These are phyloP conservation scores for Trichosanthes cucumerina DNA, from an alignment of 306 rosid genomes.

Conservation along the genomic window DNA sequence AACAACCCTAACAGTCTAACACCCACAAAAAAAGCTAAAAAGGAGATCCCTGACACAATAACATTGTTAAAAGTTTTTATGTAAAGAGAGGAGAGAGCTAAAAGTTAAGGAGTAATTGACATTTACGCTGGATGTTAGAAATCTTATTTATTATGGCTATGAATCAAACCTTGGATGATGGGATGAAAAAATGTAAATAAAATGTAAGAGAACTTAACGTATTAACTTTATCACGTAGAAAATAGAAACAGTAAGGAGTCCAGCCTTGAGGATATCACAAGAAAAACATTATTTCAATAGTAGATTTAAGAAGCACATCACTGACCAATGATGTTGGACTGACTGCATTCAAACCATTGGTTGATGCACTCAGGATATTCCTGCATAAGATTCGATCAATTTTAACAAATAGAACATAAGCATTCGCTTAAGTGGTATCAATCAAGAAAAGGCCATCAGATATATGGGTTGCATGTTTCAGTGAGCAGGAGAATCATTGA, in stretches of 20 bases:
- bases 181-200: background rate
- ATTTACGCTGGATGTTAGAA: background rate
- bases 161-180: background rate
- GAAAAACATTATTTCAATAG: background rate
- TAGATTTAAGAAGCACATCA: constrained; percentile 17
- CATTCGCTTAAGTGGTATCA: background rate
- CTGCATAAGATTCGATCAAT: constrained; percentile 40
- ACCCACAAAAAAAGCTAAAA: background rate
- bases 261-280: background rate
- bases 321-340: constrained; percentile 64
- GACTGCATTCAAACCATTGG: constrained; percentile 54
- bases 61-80: too few relatives aligned
- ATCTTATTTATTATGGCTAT: background rate
- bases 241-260: background rate
- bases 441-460: background rate
- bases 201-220: background rate
- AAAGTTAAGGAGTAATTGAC: background rate
- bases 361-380: constrained; percentile 39
- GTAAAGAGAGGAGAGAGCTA: background rate
- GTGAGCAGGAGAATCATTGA: background rate
- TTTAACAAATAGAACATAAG: constrained; percentile 8
- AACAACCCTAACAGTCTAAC: background rate
- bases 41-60: background rate
- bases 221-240: background rate
- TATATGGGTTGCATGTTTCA: background rate